These are phyloP conservation scores for Neophaeococcomyces aloes DNA, from an alignment of 2,329 filamentous ascomycete genomes.

Conservation along the genomic window DNA sequence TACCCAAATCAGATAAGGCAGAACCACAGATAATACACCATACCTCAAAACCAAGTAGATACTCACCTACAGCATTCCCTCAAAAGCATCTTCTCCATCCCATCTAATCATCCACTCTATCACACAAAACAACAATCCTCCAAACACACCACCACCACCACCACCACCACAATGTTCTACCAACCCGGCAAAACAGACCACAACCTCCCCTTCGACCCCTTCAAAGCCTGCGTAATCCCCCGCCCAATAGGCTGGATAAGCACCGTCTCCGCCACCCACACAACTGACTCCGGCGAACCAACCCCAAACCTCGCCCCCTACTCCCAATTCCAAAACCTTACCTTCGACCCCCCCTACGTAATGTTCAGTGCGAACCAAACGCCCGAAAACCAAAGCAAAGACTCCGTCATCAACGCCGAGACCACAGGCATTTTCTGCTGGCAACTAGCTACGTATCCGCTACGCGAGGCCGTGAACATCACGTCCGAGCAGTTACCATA, in stretches of 20 bases:
- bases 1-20: too few relatives aligned
- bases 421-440: constrained; percentile 47
- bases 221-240: constrained; percentile 49
- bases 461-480: constrained; percentile 47
- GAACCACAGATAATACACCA: too few relatives aligned
- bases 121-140: too few relatives aligned
- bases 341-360: constrained; percentile 52
- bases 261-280: constrained; percentile 27
- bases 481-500: constrained; percentile 41
- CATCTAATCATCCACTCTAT: too few relatives aligned
- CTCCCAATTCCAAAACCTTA: constrained; percentile 53
- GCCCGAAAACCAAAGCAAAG: constrained; percentile 38
- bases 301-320: constrained; percentile 50
- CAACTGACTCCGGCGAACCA: constrained; percentile 6
- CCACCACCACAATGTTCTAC: constrained; percentile 40
- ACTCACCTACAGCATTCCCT: too few relatives aligned
- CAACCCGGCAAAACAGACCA: constrained; percentile 44
- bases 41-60: too few relatives aligned
- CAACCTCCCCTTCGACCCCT: constrained; percentile 44
- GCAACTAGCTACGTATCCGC: constrained; percentile 48
- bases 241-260: constrained; percentile 55
- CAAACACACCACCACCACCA: too few relatives aligned
- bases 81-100: too few relatives aligned
- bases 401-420: constrained; percentile 49
- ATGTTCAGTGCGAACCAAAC: constrained; percentile 53